These are phyloP conservation scores for Backusella circina DNA, from an alignment of 192 early-diverging fungal species.

Conservation along the genomic window DNA sequence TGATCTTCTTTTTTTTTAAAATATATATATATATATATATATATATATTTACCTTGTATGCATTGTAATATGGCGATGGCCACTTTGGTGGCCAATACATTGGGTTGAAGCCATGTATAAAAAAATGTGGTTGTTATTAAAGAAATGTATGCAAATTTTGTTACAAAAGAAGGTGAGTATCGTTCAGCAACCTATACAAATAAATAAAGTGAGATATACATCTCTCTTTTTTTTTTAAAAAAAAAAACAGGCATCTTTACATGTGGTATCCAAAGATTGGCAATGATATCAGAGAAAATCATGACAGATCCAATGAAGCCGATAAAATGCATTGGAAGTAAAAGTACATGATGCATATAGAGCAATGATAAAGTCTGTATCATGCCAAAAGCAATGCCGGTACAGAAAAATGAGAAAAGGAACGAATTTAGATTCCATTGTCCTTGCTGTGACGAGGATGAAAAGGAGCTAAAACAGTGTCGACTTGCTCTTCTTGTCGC, in stretches of 20 bases:
- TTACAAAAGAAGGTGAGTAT: neutral
- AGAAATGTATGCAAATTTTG: neutral
- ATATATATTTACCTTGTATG: neutral
- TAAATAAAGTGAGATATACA: neutral
- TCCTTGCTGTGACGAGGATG: neutral
- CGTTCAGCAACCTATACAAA: neutral
- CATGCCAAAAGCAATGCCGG: conserved; percentile 3
- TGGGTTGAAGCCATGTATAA: conserved; percentile 7
- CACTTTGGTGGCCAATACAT: neutral
- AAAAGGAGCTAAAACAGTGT: neutral
- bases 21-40: too few relatives aligned
- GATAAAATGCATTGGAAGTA: neutral
- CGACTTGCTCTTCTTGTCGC: neutral
- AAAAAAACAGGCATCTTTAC: neutral
- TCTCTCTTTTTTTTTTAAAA: neutral
- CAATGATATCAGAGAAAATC: neutral
- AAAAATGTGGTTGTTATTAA: neutral
- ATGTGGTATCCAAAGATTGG: neutral
- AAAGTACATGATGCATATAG: neutral
- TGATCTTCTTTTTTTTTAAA: too few relatives aligned
- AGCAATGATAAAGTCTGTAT: neutral
- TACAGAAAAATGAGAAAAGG: neutral
- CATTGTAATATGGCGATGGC: neutral
- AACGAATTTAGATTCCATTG: neutral
- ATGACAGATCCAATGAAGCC: neutral